Evolutionary conservation across 2,329 filamentous ascomycete species (phyloP), one percentile per base, ranked within the genome.

Genomic region (Hymenoscyphus occultus): DNA sequence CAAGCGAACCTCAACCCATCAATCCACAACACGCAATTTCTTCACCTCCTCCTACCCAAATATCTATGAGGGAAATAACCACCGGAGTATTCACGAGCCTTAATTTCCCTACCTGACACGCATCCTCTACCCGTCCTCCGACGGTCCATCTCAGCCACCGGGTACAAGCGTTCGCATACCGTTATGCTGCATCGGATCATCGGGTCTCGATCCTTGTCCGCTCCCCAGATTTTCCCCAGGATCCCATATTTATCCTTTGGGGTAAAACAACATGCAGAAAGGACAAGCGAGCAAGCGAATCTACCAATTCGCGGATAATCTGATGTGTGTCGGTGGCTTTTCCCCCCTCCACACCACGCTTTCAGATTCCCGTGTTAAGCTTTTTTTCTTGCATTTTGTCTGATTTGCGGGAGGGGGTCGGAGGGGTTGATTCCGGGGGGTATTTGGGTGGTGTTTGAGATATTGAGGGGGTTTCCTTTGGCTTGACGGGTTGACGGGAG

Each of bases 301-400:
- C 22, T 5, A 40, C n/a, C 32, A 60, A 60, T 45, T 60, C 58
- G 58, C 58, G 58, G 58, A 60, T 60, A 60, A 60, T 40, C 28
- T 31, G n/a, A 31, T 32, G 31, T 58, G 35, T 28, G 28, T 28
- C 28, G 28, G 28, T 28, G 35, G 35, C 5, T 51, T 51, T 51
- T n/a, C 45, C 45, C 45, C 12, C 45, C 45, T 51, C 39, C 32
- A 14, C 40, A 4, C 13, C 14, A 13, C n/a, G 2, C 19, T 16
- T 42, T n/a, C 45, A n/a, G 57, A 39, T n/a, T 39, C 16, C n/a
- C 5, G 3, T 1, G 7, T 51, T 51, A 12, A 51, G 45, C 42
- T 51, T 51, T 22, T 22, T 1, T 10, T 10, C 3, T 51, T 51
- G 10, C 45, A 22, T n/a, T 10, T 28, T 10, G 22, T 19, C 22